Conservation (phyloP, 805 yeast species). For the Candida stauntonica region DNA sequence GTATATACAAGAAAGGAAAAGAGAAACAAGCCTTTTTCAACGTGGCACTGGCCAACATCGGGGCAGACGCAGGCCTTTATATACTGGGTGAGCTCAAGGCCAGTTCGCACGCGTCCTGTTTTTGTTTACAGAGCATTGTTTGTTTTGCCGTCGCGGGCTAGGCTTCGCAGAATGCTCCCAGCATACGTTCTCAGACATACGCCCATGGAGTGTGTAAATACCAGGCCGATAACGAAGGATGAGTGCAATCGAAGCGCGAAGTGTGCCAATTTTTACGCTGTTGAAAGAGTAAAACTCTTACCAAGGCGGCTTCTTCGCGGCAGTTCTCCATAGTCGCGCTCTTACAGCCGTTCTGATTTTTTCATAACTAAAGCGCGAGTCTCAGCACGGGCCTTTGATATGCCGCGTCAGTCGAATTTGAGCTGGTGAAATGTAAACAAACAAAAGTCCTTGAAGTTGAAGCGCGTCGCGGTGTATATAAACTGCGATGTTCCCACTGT, state of each 20-base stretch:
- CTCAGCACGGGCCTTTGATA: conserved; percentile 7
- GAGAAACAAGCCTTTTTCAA: not conserved
- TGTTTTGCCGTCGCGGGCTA: no score
- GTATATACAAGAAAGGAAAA: conserved; percentile 1
- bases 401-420: not conserved
- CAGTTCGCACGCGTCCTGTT: no score
- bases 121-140: conserved; percentile 3
- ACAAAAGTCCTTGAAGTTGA: not conserved
- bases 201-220: not conserved
- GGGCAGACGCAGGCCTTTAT: conserved; percentile 5
- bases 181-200: not conserved
- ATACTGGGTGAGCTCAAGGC: not conserved
- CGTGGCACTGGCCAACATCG: not conserved
- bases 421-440: conserved; percentile 3
- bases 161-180: no score
- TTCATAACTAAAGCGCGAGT: not conserved
- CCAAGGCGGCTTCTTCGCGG: no score
- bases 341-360: not conserved
- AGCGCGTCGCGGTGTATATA: conserved; percentile 3
- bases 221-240: not conserved
- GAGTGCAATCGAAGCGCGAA: no score
- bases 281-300: no score
- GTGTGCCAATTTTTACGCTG: no score
- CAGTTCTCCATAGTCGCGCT: no score
- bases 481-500: not conserved